Conservation (phyloP, 495 filamentous ascomycete genomes). For the Arthonia radiata region DNA sequence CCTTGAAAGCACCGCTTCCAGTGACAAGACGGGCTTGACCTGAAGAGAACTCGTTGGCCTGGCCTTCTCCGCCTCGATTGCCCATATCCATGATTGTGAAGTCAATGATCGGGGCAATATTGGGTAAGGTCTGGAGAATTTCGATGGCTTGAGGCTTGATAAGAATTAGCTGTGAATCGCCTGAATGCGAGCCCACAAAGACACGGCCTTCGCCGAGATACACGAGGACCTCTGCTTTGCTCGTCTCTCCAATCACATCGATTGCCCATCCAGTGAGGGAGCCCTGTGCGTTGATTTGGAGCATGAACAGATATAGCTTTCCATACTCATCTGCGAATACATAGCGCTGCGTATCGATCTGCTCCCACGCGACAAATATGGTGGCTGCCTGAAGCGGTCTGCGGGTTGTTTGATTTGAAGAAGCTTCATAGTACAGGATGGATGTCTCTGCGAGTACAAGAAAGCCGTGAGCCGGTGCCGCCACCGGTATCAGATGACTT, state of each 20-base stretch:
- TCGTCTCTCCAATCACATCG: conserved; percentile 39
- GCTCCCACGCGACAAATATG: conserved; percentile 72
- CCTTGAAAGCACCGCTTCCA: conserved; percentile 65
- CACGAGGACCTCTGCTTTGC: conserved; percentile 49
- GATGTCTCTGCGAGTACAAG: conserved; percentile 68
- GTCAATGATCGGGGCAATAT: conserved; percentile 77
- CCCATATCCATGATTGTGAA: conserved; percentile 92
- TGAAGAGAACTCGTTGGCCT: conserved; percentile 72
- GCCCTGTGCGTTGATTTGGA: conserved; percentile 34
- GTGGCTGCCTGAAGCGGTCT: conserved; percentile 41
- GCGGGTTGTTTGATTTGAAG: conserved; percentile 32
- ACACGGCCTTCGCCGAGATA: conserved; percentile 51
- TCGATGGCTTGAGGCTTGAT: conserved; percentile 30
- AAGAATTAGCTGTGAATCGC: conserved; percentile 65
- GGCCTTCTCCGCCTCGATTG: conserved; percentile 36
- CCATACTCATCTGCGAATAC: conserved; percentile 81
- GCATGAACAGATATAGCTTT: conserved; percentile 49
- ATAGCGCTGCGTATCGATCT: conserved; percentile 55
- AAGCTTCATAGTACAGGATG: conserved; percentile 58
- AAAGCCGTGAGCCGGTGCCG: conserved; percentile 29
- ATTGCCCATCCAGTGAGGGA: conserved; percentile 44
- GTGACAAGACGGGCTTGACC: conserved; percentile 88
- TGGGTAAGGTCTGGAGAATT: conserved; percentile 52
- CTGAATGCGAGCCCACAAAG: conserved; percentile 79
- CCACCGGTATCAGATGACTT: conserved; percentile 63